Conservation (phyloP, 257 asterid genomes). For the Linaria vulgaris region DNA sequence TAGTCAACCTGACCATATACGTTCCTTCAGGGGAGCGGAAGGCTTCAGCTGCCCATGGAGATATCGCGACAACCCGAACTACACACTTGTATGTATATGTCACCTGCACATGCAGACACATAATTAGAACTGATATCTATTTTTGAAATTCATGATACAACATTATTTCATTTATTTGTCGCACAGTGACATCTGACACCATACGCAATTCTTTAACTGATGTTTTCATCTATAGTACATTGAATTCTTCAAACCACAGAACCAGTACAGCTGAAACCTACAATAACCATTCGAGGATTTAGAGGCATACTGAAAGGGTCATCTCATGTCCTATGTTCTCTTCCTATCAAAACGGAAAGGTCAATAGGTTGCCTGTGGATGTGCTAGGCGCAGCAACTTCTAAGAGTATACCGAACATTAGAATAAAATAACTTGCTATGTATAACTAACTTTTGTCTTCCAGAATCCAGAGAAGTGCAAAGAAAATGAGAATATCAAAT, state of each 20-base stretch:
- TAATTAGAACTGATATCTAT: conserved; percentile 13
- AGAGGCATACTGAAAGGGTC: conserved; percentile 1
- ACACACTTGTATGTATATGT: conserved; percentile 57
- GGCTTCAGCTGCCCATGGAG: conserved; percentile 57
- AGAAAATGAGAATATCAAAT: background rate
- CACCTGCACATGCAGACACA: conserved; percentile 47
- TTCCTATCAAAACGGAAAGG: background rate
- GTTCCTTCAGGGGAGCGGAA: conserved; percentile 55
- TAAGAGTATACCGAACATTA: too few relatives aligned
- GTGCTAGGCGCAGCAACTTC: too few relatives aligned
- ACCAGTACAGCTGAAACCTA: background rate
- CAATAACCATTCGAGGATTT: background rate
- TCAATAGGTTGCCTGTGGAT: background rate
- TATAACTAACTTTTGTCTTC: background rate
- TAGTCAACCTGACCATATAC: conserved; percentile 71
- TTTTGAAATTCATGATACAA: conserved; percentile 16
- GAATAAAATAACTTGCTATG: too few relatives aligned
- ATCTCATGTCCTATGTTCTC: background rate
- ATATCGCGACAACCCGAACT: conserved; percentile 64
- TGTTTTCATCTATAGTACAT: too few relatives aligned
- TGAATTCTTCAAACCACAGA: conserved; percentile 4
- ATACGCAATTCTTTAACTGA: too few relatives aligned
- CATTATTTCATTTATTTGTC: conserved; percentile 7
- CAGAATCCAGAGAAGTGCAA: background rate
- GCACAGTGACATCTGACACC: background rate